Conservation (phyloP, 106 monocot species). For the Dendrobium chrysotoxum region DNA sequence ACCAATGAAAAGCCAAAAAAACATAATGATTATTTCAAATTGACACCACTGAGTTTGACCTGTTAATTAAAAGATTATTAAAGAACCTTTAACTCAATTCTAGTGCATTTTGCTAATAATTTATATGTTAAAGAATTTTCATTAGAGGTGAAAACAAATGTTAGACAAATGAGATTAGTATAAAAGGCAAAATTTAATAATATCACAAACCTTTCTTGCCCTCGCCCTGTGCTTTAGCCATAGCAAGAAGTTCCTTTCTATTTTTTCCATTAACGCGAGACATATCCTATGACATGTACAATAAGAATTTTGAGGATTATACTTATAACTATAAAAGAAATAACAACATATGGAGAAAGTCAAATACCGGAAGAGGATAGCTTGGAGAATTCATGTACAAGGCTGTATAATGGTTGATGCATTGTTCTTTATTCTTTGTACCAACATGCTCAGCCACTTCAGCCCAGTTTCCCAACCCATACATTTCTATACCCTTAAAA, state of each 20-base stretch:
- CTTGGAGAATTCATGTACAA: constrained; percentile 87
- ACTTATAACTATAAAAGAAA: not conserved
- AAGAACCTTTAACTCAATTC: not conserved
- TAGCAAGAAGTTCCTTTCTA: constrained; percentile 96
- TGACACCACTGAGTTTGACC: not conserved
- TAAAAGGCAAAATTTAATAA: not conserved
- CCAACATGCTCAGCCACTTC: constrained; percentile 99
- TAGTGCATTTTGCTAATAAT: not conserved
- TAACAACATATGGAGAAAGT: constrained; percentile 1
- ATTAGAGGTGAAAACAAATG: not conserved
- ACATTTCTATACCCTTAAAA: constrained; percentile 88
- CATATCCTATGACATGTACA: constrained; percentile 64
- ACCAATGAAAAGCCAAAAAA: not conserved
- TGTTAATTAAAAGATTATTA: not conserved
- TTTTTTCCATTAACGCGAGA: constrained; percentile 97
- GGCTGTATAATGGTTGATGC: constrained; percentile 83
- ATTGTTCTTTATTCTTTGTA: constrained; percentile 81
- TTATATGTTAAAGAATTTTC: not conserved
- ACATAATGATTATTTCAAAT: not conserved
- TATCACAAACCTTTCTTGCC: constrained; percentile 61
- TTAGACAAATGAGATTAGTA: not conserved
- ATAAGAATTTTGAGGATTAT: constrained; percentile 5
- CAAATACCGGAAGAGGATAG: constrained; percentile 89
- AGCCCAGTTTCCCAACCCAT: constrained; percentile 91
- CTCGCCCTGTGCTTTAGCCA: constrained; percentile 91